Conservation (phyloP, 768 basidiomycete genomes). For the Kwoniella sp. region DNA sequence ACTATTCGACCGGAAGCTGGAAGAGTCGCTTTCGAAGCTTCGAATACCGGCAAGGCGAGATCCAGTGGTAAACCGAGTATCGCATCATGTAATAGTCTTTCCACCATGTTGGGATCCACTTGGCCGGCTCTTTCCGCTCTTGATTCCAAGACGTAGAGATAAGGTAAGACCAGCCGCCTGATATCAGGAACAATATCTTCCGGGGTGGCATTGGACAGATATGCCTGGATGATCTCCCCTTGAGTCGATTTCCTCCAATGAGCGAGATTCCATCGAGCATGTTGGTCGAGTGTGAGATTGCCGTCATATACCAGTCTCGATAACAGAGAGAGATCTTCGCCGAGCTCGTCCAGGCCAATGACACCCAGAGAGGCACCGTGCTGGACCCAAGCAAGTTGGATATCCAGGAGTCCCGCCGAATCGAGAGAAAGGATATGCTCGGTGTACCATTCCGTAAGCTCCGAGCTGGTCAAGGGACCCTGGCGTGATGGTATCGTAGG, state of each 20-base stretch:
- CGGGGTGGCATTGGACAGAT: constrained; percentile 72
- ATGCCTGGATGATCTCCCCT: constrained; percentile 69
- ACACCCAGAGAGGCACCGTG: constrained; percentile 82
- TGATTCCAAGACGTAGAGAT: constrained; percentile 87
- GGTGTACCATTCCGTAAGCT: constrained; percentile 76
- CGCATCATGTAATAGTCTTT: constrained; percentile 70
- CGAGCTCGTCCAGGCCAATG: constrained; percentile 75
- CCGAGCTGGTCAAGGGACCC: constrained; percentile 59
- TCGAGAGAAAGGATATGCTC: constrained; percentile 67
- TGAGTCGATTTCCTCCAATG: constrained; percentile 74
- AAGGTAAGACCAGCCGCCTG: constrained; percentile 79
- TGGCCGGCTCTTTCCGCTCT: constrained; percentile 77
- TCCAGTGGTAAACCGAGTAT: constrained; percentile 70
- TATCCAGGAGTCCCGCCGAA: constrained; percentile 73
- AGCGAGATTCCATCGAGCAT: constrained; percentile 71
- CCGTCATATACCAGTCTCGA: constrained; percentile 82
- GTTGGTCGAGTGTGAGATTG: constrained; percentile 49
- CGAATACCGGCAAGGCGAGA: constrained; percentile 74
- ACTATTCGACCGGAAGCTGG: constrained; percentile 72
- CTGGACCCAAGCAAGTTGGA: constrained; percentile 77
- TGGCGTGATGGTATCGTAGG: constrained; percentile 13
- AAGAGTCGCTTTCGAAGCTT: constrained; percentile 87
- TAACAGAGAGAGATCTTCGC: constrained; percentile 87
- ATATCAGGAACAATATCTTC: constrained; percentile 70
- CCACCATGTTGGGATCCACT: constrained; percentile 70